phyloP scores from a whole-genome alignment of 2,329 filamentous ascomycete genomes.

The Pochonia chlamydosporia region DNA sequence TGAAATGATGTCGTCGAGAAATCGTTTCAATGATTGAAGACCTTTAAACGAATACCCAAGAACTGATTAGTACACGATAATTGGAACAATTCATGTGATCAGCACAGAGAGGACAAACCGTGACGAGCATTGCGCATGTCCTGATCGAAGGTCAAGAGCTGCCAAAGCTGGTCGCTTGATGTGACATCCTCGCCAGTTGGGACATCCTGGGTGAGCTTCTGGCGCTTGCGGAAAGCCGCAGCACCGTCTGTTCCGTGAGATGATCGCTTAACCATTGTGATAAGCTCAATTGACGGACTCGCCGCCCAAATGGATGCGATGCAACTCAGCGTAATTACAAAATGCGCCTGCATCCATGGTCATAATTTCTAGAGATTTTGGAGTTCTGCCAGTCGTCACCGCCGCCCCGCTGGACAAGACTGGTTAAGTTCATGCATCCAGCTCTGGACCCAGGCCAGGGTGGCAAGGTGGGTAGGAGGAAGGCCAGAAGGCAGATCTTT shows the following conservation, averaged over 20 bases:
- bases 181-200: slow-evolving; percentile 57
- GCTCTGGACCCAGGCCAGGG: too few relatives aligned
- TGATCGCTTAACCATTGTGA: slow-evolving; percentile 39
- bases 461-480: not conserved
- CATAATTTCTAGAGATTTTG: slow-evolving; percentile 25
- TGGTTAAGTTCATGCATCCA: slow-evolving; percentile 8
- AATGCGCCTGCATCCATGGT: slow-evolving; percentile 1
- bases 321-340: not conserved
- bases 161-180: slow-evolving; percentile 60
- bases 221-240: slow-evolving; percentile 43
- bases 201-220: slow-evolving; percentile 49
- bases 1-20: slow-evolving; percentile 61
- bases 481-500: too few relatives aligned
- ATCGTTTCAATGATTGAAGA: slow-evolving; percentile 62
- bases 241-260: slow-evolving; percentile 33
- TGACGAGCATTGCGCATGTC: slow-evolving; percentile 62
- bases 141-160: slow-evolving; percentile 65
- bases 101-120: slow-evolving; percentile 35
- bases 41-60: too few relatives aligned
- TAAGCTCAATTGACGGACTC: not conserved
- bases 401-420: slow-evolving; percentile 21
- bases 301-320: slow-evolving; percentile 2
- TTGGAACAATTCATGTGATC: too few relatives aligned
- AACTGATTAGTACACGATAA: too few relatives aligned
- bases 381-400: slow-evolving; percentile 29